Percentiles rank a stretch among this genome's conserved stretches.
Conservation (phyloP, 1,139 yeast genomes). For the Geotrichum europaeum region DNA sequence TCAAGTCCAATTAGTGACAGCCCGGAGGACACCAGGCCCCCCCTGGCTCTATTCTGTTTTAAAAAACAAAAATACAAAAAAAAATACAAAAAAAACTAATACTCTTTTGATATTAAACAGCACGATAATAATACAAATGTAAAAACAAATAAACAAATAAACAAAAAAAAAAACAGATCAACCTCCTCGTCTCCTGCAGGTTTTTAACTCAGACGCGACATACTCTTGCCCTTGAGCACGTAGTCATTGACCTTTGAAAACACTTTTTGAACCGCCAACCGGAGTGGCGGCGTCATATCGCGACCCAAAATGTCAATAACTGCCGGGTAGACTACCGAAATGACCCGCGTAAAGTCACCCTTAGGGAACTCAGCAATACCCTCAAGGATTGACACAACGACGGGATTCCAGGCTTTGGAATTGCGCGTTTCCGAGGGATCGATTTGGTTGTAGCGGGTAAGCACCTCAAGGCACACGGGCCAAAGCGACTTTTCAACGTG, state of each 20-base stretch:
- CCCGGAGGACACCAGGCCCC: not conserved
- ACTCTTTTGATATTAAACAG: not conserved
- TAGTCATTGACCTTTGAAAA: slow-evolving; percentile 37
- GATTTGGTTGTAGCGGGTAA: slow-evolving; percentile 61
- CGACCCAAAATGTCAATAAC: slow-evolving; percentile 63
- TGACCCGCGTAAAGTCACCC: slow-evolving; percentile 58
- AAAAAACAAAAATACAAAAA: not conserved
- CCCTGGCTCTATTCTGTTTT: not conserved
- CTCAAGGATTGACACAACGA: slow-evolving; percentile 75
- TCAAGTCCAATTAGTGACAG: not conserved
- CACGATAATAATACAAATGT: too few relatives aligned
- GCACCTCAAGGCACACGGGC: slow-evolving; percentile 65
- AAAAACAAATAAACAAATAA: not conserved
- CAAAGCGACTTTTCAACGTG: slow-evolving; percentile 40
- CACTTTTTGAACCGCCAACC: slow-evolving; percentile 60
- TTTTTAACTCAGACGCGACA: slow-evolving; percentile 29
- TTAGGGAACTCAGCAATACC: slow-evolving; percentile 76
- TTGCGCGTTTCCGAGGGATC: slow-evolving; percentile 72
- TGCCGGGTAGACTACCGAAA: slow-evolving; percentile 62
- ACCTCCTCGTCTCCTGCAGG: not conserved
- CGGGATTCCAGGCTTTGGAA: slow-evolving; percentile 84
- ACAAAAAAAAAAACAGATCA: not conserved
- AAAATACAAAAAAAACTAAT: not conserved
- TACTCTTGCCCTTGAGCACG: slow-evolving; percentile 38
- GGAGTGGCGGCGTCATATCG: slow-evolving; percentile 62